A percentile compares a stretch with the other conserved stretches of the same genome.
These are phyloP conservation scores for Moringa oleifera DNA, from an alignment of 345 rosid species.

Conservation along the genomic window DNA sequence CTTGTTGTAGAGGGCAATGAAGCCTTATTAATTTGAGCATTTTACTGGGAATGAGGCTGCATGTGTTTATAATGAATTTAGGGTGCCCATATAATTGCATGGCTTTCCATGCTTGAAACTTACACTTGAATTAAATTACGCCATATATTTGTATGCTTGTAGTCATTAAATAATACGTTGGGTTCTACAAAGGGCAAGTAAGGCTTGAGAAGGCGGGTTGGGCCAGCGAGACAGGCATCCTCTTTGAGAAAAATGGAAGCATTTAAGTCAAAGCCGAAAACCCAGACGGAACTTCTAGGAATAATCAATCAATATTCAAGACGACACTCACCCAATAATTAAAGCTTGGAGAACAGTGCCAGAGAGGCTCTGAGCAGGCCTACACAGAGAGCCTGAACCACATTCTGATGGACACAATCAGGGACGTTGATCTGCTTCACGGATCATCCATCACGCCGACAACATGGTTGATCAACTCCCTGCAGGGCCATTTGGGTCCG, in stretches of 20 bases:
- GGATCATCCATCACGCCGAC: neutral
- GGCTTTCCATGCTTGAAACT: too few relatives aligned
- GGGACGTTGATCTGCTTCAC: neutral
- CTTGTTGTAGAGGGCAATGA: too few relatives aligned
- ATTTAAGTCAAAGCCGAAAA: conserved; percentile 37
- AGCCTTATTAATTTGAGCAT: too few relatives aligned
- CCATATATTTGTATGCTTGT: too few relatives aligned
- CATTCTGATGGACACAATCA: neutral
- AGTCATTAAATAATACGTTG: too few relatives aligned
- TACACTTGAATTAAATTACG: too few relatives aligned
- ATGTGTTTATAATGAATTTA: too few relatives aligned
- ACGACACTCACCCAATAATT: neutral
- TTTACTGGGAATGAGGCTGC: too few relatives aligned
- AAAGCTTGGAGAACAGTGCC: too few relatives aligned
- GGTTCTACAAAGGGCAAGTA: too few relatives aligned
- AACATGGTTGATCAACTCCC: neutral
- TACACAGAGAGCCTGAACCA: neutral
- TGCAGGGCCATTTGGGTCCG: conserved; percentile 8
- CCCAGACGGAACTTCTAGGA: conserved; percentile 29
- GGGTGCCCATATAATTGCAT: too few relatives aligned
- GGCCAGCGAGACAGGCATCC: conserved; percentile 48
- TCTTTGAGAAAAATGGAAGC: conserved; percentile 42
- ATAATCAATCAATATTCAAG: conserved; percentile 31
- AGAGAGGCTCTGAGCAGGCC: neutral
- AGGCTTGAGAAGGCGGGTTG: neutral